Conservation (phyloP, 345 rosid genomes). For the Syzygium jambos region DNA sequence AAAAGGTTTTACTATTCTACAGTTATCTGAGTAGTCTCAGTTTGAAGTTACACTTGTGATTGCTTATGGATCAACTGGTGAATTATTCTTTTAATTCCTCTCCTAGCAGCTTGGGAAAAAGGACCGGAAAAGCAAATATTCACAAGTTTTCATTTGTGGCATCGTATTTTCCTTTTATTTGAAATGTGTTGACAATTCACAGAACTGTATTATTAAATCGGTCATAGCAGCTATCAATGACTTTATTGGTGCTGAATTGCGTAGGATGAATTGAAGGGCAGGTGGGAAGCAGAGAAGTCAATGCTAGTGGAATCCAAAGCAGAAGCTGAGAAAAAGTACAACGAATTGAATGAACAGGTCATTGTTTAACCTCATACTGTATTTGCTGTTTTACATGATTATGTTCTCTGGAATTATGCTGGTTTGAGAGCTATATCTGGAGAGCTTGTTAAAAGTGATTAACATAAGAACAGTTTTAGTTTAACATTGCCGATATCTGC, state of each 20-base stretch:
- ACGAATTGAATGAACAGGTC: constrained; percentile 88
- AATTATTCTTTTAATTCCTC: neutral
- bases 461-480: neutral
- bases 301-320: constrained; percentile 51
- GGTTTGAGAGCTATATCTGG: neutral
- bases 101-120: neutral
- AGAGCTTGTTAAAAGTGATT: neutral
- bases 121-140: neutral
- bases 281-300: constrained; percentile 60
- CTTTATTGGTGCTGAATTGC: constrained; percentile 1
- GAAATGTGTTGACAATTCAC: neutral
- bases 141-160: neutral
- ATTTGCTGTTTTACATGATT: neutral
- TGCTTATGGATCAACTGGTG: neutral
- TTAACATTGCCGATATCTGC: neutral
- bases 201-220: neutral
- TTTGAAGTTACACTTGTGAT: neutral
- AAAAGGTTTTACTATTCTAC: neutral
- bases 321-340: constrained; percentile 61
- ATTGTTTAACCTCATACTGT: neutral
- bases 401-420: neutral
- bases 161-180: neutral
- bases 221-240: neutral
- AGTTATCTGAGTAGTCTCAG: neutral
- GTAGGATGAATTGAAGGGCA: constrained; percentile 61